Base-by-base conservation (phyloP, 2,329 filamentous ascomycete species). In the Fusarium torreyae region DNA sequence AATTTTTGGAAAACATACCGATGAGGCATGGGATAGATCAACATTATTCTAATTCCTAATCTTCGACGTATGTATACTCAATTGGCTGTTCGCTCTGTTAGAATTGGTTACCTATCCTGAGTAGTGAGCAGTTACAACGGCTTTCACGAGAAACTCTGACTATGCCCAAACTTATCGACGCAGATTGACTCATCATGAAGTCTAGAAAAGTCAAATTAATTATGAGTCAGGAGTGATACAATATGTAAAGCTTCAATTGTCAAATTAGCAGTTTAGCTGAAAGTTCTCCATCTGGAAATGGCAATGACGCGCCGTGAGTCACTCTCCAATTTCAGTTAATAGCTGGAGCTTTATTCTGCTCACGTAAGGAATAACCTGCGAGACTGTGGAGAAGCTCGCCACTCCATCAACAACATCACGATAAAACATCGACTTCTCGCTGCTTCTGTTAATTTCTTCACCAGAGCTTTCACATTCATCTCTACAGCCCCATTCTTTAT, bases 281-380 rank as follows among this genome's bases (percentile, higher is more conserved):
- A 38, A n/a, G n/a, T 31, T 26, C 43, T 26, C 24, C 18, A 18
- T 51, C 33, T 40, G 24, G 44, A 39, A 66, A 15, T 51, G 22
- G 48, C 10, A 56, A 60, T 70, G 68, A 69, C 45, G 55, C 38
- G 18, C 33, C 40, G 61, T 70, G 68, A 70, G 59, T 70, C 68
- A 70, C 67, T 69, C 38, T 40, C 66, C 42, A 56, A 50, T 66
- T 66, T 20, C 36, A 46, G 56, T 48, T 51, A 55, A 70, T 31
- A 44, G 20, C 46, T 43, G 28, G 28, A 31, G 28, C 28, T 55
- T 64, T 53, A 42, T 45, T 43, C 28, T 70, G 66, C 53, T 69
- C 62, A 70, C 66, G 66, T 67, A 67, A 69, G 66, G 57, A 57
- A 39, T 42, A 42, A 39, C 17, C n/a, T 44, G 31, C 22, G 53